Conservation (phyloP, 257 asterid genomes). For the Nicotiana knightiana region DNA sequence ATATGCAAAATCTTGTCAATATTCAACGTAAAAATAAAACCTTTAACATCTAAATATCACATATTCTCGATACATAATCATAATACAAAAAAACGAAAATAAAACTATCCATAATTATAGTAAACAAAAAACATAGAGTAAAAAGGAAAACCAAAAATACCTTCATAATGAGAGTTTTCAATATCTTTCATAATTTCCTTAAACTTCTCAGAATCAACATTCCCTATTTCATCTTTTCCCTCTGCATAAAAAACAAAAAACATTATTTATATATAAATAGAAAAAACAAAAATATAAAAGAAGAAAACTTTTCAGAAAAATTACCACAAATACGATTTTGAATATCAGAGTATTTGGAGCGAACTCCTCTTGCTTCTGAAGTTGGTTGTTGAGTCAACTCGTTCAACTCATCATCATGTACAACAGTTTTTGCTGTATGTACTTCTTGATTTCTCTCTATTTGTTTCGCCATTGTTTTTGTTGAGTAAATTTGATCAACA, state of each 20-base stretch:
- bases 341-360: neutral
- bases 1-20: neutral
- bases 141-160: constrained; percentile 15
- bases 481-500: neutral
- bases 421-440: neutral
- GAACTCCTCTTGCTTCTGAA: constrained; percentile 5
- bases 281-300: too few species aligned
- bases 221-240: constrained; percentile 28
- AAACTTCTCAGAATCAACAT: constrained; percentile 26
- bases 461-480: neutral
- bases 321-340: neutral
- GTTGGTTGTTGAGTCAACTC: neutral
- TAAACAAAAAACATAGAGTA: neutral
- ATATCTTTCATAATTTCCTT: constrained; percentile 33
- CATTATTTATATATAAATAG: neutral
- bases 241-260: constrained; percentile 18
- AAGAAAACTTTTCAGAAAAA: neutral
- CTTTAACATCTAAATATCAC: neutral
- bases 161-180: constrained; percentile 33
- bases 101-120: neutral
- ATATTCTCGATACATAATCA: neutral
- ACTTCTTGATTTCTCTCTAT: neutral
- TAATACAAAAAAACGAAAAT: too few species aligned
- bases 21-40: neutral
- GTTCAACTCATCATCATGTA: neutral